Percentiles rank a stretch among this genome's conserved stretches.
Evolutionary conservation across 2,329 filamentous ascomycete genomes (phyloP).

Genomic region (Scedosporium apiospermum): DNA sequence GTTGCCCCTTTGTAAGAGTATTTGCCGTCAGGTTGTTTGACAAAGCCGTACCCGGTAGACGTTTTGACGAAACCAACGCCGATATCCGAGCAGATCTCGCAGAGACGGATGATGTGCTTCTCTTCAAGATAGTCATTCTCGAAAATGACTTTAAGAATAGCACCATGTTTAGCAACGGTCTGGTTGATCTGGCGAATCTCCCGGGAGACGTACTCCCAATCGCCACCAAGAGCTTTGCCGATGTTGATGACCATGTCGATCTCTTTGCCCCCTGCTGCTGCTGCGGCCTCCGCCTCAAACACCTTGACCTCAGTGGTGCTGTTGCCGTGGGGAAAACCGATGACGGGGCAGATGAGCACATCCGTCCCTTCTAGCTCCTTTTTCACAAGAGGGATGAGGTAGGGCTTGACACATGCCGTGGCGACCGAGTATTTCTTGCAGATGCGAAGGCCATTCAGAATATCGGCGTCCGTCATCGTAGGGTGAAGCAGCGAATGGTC

Average conservation of each 20-base stretch:
- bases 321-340: slow-evolving; percentile 53
- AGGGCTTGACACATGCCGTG: slow-evolving; percentile 50
- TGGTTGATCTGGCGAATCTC: slow-evolving; percentile 43
- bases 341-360: slow-evolving; percentile 46
- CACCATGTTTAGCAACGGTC: slow-evolving; percentile 31
- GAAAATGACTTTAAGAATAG: slow-evolving; percentile 50
- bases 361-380: slow-evolving; percentile 34
- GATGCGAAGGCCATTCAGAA: slow-evolving; percentile 37
- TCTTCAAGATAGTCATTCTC: slow-evolving; percentile 48
- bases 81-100: slow-evolving; percentile 41
- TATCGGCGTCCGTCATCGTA: slow-evolving; percentile 47
- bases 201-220: slow-evolving; percentile 45
- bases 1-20: slow-evolving; percentile 48
- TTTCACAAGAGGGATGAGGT: slow-evolving; percentile 38
- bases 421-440: slow-evolving; percentile 38
- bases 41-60: slow-evolving; percentile 51
- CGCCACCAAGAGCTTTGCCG: slow-evolving; percentile 44
- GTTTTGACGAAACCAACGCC: slow-evolving; percentile 51
- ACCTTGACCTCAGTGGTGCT: slow-evolving; percentile 44
- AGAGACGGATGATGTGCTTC: slow-evolving; percentile 40
- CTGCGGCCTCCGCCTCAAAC: slow-evolving; percentile 38
- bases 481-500: slow-evolving; percentile 55
- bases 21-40: slow-evolving; percentile 39
- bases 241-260: slow-evolving; percentile 55
- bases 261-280: slow-evolving; percentile 37